A percentile compares a stretch with the other conserved stretches of the same genome.
Evolutionary conservation across 306 rosid genomes (phyloP).

Genomic region (Vigna radiata): DNA sequence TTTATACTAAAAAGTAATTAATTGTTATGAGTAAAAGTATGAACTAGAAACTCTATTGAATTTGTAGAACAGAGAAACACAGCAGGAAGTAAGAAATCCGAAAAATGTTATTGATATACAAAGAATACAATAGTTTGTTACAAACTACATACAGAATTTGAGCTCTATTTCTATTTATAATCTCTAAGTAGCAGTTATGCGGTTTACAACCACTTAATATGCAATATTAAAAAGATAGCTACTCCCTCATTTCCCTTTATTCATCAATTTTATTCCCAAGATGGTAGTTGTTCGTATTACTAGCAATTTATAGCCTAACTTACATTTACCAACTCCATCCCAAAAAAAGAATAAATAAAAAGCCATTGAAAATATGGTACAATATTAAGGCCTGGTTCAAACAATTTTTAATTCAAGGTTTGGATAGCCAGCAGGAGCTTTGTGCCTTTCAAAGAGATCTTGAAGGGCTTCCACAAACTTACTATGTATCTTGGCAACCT

Average conservation of each 20-base stretch:
- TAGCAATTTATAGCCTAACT: neutral
- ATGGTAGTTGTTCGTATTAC: conserved; percentile 20
- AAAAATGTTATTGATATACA: too few relatives aligned
- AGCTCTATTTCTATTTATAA: too few relatives aligned
- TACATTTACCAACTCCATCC: conserved; percentile 25
- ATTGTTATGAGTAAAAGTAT: too few relatives aligned
- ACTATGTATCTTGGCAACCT: conserved; percentile 69
- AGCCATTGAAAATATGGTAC: conserved; percentile 14
- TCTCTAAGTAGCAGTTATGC: too few relatives aligned
- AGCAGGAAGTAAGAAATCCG: too few relatives aligned
- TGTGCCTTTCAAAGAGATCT: conserved; percentile 84
- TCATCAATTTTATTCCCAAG: neutral
- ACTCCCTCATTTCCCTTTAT: conserved; percentile 22
- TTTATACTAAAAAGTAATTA: neutral
- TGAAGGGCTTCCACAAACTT: conserved; percentile 75
- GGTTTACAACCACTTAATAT: too few relatives aligned
- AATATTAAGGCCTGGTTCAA: conserved; percentile 48
- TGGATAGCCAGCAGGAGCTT: conserved; percentile 70
- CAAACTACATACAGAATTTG: too few relatives aligned
- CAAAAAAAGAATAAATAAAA: conserved; percentile 9
- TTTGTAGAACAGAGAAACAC: too few relatives aligned
- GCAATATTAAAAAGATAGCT: neutral
- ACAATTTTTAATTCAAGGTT: conserved; percentile 71
- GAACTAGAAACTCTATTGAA: too few relatives aligned
- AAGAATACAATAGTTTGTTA: too few relatives aligned